Percentiles rank a stretch among this genome's conserved stretches.
Conservation (phyloP, 2,329 filamentous ascomycete genomes). For the Metarhizium humberi region DNA sequence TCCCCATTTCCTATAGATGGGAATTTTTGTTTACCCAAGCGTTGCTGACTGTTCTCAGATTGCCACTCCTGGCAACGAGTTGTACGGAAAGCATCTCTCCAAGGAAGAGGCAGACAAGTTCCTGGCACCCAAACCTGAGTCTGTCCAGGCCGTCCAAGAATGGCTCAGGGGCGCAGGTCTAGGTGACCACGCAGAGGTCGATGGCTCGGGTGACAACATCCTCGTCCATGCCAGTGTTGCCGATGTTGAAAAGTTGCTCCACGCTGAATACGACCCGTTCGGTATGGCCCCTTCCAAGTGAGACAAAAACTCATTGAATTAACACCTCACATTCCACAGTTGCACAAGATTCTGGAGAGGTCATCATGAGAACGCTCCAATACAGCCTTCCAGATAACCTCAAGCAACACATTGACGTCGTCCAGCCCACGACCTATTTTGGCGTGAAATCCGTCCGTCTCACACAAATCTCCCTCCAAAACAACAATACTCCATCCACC, state of each 20-base stretch:
- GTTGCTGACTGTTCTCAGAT: background rate
- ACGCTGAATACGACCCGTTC: slow-evolving; percentile 1
- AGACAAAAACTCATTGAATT: background rate
- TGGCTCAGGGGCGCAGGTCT: slow-evolving; percentile 3
- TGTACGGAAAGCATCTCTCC: slow-evolving; percentile 6
- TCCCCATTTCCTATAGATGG: too few species aligned
- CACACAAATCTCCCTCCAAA: background rate
- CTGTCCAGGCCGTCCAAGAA: background rate
- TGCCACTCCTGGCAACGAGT: slow-evolving; percentile 4
- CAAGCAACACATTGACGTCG: slow-evolving; percentile 5
- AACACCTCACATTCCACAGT: background rate
- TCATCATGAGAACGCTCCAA: slow-evolving; percentile 4
- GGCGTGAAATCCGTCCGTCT: slow-evolving; percentile 1
- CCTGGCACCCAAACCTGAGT: slow-evolving; percentile 2
- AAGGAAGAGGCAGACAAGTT: slow-evolving; percentile 2
- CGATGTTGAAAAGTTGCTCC: slow-evolving; percentile 3
- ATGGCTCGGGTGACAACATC: background rate
- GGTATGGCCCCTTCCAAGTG: background rate
- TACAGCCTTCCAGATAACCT: slow-evolving; percentile 5
- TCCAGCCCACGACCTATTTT: slow-evolving; percentile 6
- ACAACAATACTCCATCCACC: background rate
- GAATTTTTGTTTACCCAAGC: background rate
- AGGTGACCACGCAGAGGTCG: background rate
- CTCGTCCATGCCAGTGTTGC: slow-evolving; percentile 1
- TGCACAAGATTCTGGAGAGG: background rate